Conservation (phyloP, 495 filamentous ascomycete genomes). For the Xylaria nigripes region DNA sequence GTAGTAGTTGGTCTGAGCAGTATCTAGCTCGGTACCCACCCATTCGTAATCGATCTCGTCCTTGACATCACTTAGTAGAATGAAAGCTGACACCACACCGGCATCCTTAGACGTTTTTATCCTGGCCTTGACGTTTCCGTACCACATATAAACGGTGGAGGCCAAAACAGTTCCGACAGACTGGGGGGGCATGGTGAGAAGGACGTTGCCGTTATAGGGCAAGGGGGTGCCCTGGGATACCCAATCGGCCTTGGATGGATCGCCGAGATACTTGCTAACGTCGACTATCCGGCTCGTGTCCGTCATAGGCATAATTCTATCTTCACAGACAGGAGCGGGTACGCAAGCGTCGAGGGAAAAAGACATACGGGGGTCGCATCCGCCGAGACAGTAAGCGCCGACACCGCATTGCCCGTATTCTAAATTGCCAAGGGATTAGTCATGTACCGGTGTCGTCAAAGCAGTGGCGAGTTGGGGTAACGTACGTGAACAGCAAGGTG, state of each 20-base stretch:
- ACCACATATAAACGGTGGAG: constrained; percentile 91
- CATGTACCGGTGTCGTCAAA: not conserved
- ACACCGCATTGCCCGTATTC: constrained; percentile 91
- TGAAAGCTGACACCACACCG: constrained; percentile 94
- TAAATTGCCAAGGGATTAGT: constrained; percentile 32
- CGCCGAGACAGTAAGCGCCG: constrained; percentile 91
- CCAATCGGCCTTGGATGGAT: constrained; percentile 73
- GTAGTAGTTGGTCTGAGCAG: constrained; percentile 91
- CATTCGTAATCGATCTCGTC: constrained; percentile 98
- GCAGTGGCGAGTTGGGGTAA: constrained; percentile 18
- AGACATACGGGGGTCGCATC: constrained; percentile 82
- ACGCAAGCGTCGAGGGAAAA: constrained; percentile 75
- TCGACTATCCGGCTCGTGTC: constrained; percentile 57
- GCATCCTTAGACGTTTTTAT: constrained; percentile 77
- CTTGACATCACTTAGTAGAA: constrained; percentile 87
- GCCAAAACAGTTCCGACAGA: constrained; percentile 83
- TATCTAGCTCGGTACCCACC: constrained; percentile 68
- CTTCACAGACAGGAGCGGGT: constrained; percentile 75
- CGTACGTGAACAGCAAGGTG: constrained; percentile 91
- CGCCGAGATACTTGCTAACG: constrained; percentile 78
- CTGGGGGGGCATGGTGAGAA: constrained; percentile 79
- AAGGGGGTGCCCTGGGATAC: constrained; percentile 71
- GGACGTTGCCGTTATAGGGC: constrained; percentile 50
- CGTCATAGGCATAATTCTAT: constrained; percentile 60
- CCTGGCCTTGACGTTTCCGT: constrained; percentile 79